A percentile compares a stretch with the other conserved stretches of the same genome.
Conservation (phyloP, 805 yeast species). For the Saccharomycopsis fibuligera region DNA sequence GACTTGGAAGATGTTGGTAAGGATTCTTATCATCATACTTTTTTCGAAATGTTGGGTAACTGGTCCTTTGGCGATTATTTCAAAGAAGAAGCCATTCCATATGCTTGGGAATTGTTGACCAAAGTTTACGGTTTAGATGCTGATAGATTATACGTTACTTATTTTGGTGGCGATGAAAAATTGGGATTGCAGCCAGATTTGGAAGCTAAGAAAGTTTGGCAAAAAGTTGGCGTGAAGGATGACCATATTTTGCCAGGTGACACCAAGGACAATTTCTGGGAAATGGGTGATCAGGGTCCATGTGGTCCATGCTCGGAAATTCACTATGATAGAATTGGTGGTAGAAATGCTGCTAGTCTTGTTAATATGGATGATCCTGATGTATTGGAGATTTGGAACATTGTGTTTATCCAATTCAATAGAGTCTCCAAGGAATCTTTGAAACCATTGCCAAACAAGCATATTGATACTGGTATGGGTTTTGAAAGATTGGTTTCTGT, state of each 20-base stretch:
- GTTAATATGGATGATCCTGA: conserved; percentile 98
- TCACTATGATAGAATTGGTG: conserved; percentile 97
- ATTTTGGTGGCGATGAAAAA: conserved; percentile 87
- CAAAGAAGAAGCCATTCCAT: conserved; percentile 85
- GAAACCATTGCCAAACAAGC: conserved; percentile 85
- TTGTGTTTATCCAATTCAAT: conserved; percentile 94
- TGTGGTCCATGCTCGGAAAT: conserved; percentile 99
- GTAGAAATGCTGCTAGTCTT: conserved; percentile 85
- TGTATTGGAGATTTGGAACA: conserved; percentile 96
- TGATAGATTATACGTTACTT: conserved; percentile 86
- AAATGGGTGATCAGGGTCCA: conserved; percentile 99
- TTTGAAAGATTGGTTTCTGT: conserved; percentile 95
- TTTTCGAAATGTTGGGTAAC: conserved; percentile 98
- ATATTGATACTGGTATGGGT: conserved; percentile 98
- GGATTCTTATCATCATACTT: conserved; percentile 97
- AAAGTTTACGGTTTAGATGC: conserved; percentile 71
- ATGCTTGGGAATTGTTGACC: conserved; percentile 90
- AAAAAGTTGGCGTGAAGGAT: conserved; percentile 78
- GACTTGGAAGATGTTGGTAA: conserved; percentile 98
- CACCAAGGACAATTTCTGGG: conserved; percentile 95
- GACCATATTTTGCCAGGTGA: conserved; percentile 91
- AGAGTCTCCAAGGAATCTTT: conserved; percentile 83
- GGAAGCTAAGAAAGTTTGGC: conserved; percentile 89
- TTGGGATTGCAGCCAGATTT: conserved; percentile 86
- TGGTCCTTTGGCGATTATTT: conserved; percentile 99